Base-by-base conservation (phyloP, 75 land plant species). In the Sequoia sempervirens region DNA sequence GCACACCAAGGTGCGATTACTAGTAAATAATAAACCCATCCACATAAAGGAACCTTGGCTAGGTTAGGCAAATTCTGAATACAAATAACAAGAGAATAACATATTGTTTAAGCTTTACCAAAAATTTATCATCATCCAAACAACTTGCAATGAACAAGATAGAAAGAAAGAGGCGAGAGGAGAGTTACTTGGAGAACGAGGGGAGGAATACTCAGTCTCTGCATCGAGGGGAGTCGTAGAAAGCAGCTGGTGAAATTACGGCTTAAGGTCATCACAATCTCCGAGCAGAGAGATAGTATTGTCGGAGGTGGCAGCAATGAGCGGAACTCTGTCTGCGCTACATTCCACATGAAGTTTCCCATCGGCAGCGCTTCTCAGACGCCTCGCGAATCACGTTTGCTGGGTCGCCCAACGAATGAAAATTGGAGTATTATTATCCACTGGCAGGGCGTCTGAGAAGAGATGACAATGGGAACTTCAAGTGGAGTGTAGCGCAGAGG, bases 301-400 rank as follows among this genome's bases (percentile, higher is more conserved):
- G 15, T 56, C 10, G 4, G 61, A 56, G 20, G 61, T 56, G 61
- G 99, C 97, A 75, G 92, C 95, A 11, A 94, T 95, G 68, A 96
- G 92, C 17, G 92, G 85, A 30, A 93, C 95, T 1, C 99, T 96
- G 72, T 96, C 93, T 0, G 84, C 93, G 2, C 88, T 88, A 85
- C 91, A 93, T 56, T 94, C 90, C 54, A 95, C 92, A 11, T 91
- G 87, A 41, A 96, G 91, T 86, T 93, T 96, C 84, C 83, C 88
- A 54, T 92, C 92, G 1, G 75, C 10, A 88, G 95, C 93, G 82
- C 92, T 85, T 1, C 93, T 93, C 26, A 96, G 82, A 80, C 95
- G 47, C 90, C 9, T 87, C 88, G 83, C 85, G 88, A 37, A 96
- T 86, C 28, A 88, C 89, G 15, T 91, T 82, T 0, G 37, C 89